phyloP scores from a whole-genome alignment of 2,329 filamentous ascomycete genomes.

The Penicillium psychrosexuale region DNA sequence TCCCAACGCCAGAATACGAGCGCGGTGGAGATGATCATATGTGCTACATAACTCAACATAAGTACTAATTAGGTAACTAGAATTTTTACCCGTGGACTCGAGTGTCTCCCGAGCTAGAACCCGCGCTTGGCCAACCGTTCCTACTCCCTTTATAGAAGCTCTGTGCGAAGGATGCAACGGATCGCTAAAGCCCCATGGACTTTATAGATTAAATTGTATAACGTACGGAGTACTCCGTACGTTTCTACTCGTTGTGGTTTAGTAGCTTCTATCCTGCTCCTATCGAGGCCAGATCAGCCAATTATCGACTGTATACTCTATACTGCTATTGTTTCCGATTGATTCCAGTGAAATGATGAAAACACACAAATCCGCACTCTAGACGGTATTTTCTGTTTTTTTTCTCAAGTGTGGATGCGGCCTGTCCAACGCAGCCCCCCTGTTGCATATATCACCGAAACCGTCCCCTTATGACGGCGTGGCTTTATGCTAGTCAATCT shows the following conservation, averaged over 20 bases:
- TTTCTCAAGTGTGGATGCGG: neutral
- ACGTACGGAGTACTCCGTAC: neutral
- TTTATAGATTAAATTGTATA: neutral
- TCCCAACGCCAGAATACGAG: too few species aligned
- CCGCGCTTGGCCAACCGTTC: too few species aligned
- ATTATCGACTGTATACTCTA: neutral
- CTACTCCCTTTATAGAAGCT: neutral
- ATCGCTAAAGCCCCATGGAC: neutral
- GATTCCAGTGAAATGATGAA: neutral
- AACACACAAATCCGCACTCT: neutral
- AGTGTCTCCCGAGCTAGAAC: too few species aligned
- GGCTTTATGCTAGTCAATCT: neutral
- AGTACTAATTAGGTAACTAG: too few species aligned
- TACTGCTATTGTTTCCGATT: neutral
- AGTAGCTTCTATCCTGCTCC: too few species aligned
- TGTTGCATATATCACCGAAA: neutral
- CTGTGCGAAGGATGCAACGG: neutral
- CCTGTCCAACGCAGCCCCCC: neutral
- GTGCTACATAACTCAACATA: too few species aligned
- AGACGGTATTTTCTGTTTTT: neutral
- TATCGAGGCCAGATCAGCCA: neutral
- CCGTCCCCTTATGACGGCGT: slow-evolving; percentile 4
- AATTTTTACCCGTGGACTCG: too few species aligned
- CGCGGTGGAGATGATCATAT: too few species aligned
- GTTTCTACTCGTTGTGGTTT: neutral